These are phyloP conservation scores for Leccinum pachyderme DNA, from an alignment of 1,284 basidiomycete genomes.

Conservation along the genomic window DNA sequence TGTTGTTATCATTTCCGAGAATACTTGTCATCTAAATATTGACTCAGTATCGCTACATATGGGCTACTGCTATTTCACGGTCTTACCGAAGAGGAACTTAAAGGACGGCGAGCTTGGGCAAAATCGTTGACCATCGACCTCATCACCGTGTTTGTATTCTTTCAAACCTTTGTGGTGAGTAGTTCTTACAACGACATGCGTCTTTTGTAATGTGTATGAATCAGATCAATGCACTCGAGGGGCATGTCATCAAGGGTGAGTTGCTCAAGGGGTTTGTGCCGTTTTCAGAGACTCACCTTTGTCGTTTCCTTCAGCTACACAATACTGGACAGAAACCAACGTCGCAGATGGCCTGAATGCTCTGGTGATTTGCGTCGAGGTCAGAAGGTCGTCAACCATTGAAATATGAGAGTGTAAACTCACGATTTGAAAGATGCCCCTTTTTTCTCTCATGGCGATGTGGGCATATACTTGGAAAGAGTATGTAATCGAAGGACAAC, in stretches of 20 bases:
- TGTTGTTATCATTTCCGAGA: constrained; percentile 27
- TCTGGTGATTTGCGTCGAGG: constrained; percentile 80
- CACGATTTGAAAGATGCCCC: constrained; percentile 60
- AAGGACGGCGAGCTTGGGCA: constrained; percentile 68
- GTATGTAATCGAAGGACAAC: constrained; percentile 44
- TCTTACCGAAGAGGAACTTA: constrained; percentile 76
- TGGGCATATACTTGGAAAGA: constrained; percentile 79
- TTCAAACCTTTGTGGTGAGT: constrained; percentile 70
- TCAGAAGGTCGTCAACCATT: constrained; percentile 26
- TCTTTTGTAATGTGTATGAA: background rate
- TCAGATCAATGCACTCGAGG: constrained; percentile 62
- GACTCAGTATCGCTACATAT: constrained; percentile 68
- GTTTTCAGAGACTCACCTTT: background rate
- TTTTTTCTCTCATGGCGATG: constrained; percentile 74
- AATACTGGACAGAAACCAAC: constrained; percentile 79
- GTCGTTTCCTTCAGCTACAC: constrained; percentile 44
- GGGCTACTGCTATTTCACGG: constrained; percentile 79
- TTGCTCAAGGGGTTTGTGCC: background rate
- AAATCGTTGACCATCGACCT: constrained; percentile 85
- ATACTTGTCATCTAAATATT: constrained; percentile 1
- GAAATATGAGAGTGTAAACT: background rate
- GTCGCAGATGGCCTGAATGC: constrained; percentile 83
- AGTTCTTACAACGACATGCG: background rate
- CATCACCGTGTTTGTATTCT: constrained; percentile 84
- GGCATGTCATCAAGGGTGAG: constrained; percentile 60